These are phyloP conservation scores for Paramyrothecium sp. DNA, from an alignment of 2,329 filamentous ascomycete species.

Conservation along the genomic window DNA sequence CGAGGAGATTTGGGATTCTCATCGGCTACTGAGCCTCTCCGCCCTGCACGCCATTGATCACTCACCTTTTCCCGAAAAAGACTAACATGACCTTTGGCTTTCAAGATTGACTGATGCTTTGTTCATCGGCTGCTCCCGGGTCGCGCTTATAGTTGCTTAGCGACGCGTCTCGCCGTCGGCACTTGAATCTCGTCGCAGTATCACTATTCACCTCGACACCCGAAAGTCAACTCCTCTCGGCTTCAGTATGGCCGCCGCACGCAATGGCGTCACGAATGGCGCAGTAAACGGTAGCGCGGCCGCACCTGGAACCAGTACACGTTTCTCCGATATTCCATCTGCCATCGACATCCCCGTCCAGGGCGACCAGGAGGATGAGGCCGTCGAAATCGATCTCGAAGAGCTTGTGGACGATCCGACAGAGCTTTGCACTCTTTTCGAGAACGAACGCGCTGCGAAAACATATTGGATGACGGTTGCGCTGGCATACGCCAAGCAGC, in stretches of 20 bases:
- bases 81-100: neutral
- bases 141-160: conserved; percentile 26
- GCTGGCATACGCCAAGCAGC: conserved; percentile 93
- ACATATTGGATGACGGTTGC: conserved; percentile 98
- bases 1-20: neutral
- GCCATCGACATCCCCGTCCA: conserved; percentile 67
- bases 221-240: neutral
- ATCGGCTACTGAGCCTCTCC: neutral
- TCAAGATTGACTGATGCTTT: conserved; percentile 21
- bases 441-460: conserved; percentile 88
- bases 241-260: conserved; percentile 37
- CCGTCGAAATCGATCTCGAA: conserved; percentile 89
- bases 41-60: neutral
- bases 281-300: conserved; percentile 34
- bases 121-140: conserved; percentile 22
- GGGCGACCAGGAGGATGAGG: conserved; percentile 64
- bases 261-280: conserved; percentile 45
- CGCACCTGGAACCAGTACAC: conserved; percentile 44
- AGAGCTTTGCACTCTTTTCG: conserved; percentile 90
- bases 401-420: conserved; percentile 91
- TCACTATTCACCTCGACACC: neutral
- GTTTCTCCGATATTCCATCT: conserved; percentile 64
- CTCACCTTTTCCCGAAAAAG: no score
- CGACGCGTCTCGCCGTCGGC: conserved; percentile 24
- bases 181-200: conserved; percentile 5